Base-by-base conservation (phyloP, 2,329 filamentous ascomycete species). In the Cryphonectria nitschkei region DNA sequence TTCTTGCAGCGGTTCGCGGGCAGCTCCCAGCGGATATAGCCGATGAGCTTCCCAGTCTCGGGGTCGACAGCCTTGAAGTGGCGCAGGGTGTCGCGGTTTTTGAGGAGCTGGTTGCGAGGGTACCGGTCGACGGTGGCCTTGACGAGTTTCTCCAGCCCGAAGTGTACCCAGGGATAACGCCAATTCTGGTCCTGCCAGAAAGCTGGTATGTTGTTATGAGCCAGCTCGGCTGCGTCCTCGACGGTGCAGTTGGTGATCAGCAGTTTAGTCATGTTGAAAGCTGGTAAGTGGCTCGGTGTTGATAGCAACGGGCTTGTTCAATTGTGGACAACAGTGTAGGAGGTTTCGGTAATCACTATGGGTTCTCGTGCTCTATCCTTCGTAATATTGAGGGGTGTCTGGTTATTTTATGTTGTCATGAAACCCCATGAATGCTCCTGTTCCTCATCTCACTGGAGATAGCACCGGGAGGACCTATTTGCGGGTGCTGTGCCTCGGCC, bases 51-150 rank as follows among this genome's bases (percentile, higher is more conserved):
- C 13, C 74, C 74, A 9, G 75, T 76, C 60, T 54, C 60, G 3
- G 68, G 56, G 54, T 76, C 74, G 39, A 77, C 72, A 32, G 74
- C 76, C 52, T 74, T 75, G 58, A 73, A 70, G 68, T 77, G 75
- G 19, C 76, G 74, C 26, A 68, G 46, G 9, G 58, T 63, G 2
- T 52, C 69, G 1, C 74, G 72, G 50, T 75, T 67, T 32, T 65
- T 64, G n/a, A 75, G 70, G 11, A 76, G 72, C 29, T 52, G 63
- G 64, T 72, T 75, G 14, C 70, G 72, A 29, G 72, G 71, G 14
- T 58, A 61, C 16, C 69, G 61, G 39, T 39, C 62, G 19, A n/a
- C 16, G 56, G 61, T 68, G 54, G 58, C 46, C 41, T 71, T 54
- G 32, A 73, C 46, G 46, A 73, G 65, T 0, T 29, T 37, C 11